phyloP scores from a whole-genome alignment of 169 alveolate genomes.

The Plasmodium cynomolgi region DNA sequence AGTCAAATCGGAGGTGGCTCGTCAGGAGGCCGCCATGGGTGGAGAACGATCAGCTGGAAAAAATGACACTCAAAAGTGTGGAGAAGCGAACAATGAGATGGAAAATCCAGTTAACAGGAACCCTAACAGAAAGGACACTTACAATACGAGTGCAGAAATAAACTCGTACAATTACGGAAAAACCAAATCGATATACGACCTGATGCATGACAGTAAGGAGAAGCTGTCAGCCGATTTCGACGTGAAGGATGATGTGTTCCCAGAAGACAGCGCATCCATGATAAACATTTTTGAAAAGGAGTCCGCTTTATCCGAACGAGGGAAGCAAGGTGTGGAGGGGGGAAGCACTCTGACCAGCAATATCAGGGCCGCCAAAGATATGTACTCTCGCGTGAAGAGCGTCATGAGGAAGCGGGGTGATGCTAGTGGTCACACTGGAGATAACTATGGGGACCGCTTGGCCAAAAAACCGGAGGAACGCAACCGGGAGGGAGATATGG shows the following conservation, averaged over 20 bases:
- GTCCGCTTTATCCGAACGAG: constrained; percentile 5
- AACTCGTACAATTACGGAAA: neutral
- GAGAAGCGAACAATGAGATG: neutral
- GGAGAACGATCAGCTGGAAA: neutral
- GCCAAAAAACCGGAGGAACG: neutral
- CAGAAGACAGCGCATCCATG: constrained; percentile 74
- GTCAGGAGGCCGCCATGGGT: neutral
- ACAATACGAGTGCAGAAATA: neutral
- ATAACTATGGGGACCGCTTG: neutral
- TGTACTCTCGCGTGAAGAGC: constrained; percentile 29
- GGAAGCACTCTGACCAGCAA: constrained; percentile 21
- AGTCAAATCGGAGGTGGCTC: constrained; percentile 27
- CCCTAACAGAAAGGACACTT: neutral
- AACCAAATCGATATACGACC: neutral
- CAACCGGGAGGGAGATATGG: neutral
- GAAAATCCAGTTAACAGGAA: neutral
- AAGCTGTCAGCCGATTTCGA: constrained; percentile 12
- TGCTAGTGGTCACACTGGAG: neutral
- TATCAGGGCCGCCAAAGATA: constrained; percentile 12
- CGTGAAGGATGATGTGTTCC: constrained; percentile 51
- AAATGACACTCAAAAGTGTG: neutral
- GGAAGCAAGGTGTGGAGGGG: neutral
- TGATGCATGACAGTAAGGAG: neutral
- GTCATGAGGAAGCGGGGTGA: constrained; percentile 9
- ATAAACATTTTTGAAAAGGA: constrained; percentile 30